Evolutionary conservation across 192 early-diverging fungal genomes (phyloP).

Genomic region (Coemansia sp.): DNA sequence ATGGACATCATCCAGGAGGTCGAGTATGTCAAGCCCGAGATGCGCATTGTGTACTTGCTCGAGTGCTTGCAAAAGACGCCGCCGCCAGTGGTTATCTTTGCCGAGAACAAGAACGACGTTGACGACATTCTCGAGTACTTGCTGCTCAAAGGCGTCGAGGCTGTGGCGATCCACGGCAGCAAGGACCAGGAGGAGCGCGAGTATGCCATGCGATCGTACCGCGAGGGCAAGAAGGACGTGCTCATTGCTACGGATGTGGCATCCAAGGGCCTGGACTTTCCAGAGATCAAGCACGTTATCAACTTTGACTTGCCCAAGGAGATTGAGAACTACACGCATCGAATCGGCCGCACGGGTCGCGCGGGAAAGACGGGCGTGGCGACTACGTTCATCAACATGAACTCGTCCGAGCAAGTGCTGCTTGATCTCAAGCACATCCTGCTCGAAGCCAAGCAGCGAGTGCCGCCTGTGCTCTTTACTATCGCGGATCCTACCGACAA

Average conservation of each 20-base stretch:
- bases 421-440: constrained; percentile 94
- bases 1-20: constrained; percentile 98
- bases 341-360: constrained; percentile 97
- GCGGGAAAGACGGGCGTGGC: constrained; percentile 96
- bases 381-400: constrained; percentile 95
- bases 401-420: constrained; percentile 91
- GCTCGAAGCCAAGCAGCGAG: constrained; percentile 88
- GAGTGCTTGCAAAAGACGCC: constrained; percentile 97
- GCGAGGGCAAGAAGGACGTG: constrained; percentile 91
- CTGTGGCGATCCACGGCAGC: constrained; percentile 93
- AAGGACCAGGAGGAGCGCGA: constrained; percentile 98
- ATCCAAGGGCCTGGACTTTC: constrained; percentile 95
- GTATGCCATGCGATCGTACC: constrained; percentile 91
- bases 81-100: constrained; percentile 95
- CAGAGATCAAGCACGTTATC: constrained; percentile 97
- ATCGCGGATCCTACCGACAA: constrained; percentile 90
- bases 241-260: constrained; percentile 98
- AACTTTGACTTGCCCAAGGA: constrained; percentile 99
- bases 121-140: constrained; percentile 99
- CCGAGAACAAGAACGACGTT: constrained; percentile 99
- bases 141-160: constrained; percentile 92
- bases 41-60: constrained; percentile 92
- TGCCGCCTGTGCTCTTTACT: constrained; percentile 84
- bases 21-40: constrained; percentile 96
- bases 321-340: constrained; percentile 98